These are phyloP conservation scores for Balansia obtecta DNA, from an alignment of 2,329 filamentous ascomycete species.

Conservation along the genomic window DNA sequence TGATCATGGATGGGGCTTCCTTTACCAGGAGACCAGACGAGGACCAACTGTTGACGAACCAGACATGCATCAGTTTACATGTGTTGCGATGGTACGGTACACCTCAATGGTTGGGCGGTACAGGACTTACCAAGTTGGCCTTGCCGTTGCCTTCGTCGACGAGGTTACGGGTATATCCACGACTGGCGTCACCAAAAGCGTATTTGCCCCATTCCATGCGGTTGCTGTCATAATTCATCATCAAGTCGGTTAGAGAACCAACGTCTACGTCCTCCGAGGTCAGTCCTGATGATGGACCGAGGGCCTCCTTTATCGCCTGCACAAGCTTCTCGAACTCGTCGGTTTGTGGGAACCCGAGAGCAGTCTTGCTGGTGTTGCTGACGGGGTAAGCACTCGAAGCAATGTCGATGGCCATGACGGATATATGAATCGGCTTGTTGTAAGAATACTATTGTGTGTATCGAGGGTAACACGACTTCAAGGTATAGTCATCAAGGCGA, in stretches of 20 bases:
- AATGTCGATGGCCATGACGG: constrained; percentile 24
- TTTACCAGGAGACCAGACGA: constrained; percentile 82
- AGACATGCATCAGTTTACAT: background rate
- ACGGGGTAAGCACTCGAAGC: constrained; percentile 14
- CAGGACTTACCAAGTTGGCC: constrained; percentile 51
- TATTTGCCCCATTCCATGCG: constrained; percentile 62
- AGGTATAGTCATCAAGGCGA: background rate
- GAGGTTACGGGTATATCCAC: constrained; percentile 75
- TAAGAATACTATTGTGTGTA: constrained; percentile 1
- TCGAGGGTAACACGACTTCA: too few species aligned
- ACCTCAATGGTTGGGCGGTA: background rate
- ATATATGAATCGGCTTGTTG: too few species aligned
- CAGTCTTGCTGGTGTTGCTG: constrained; percentile 10
- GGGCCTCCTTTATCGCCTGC: constrained; percentile 54
- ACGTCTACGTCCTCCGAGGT: constrained; percentile 74
- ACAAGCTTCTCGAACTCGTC: constrained; percentile 59
- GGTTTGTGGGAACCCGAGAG: constrained; percentile 14
- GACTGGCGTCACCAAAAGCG: constrained; percentile 56
- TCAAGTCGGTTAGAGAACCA: constrained; percentile 54
- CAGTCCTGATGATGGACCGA: constrained; percentile 73
- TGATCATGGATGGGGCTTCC: constrained; percentile 80
- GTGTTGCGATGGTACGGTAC: background rate
- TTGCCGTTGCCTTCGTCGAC: constrained; percentile 82
- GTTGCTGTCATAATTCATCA: constrained; percentile 61
- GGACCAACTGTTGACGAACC: constrained; percentile 48